Percentiles rank a stretch among this genome's conserved stretches.
These are phyloP conservation scores for Coemansia sp. DNA, from an alignment of 192 early-diverging fungal species.

Conservation along the genomic window DNA sequence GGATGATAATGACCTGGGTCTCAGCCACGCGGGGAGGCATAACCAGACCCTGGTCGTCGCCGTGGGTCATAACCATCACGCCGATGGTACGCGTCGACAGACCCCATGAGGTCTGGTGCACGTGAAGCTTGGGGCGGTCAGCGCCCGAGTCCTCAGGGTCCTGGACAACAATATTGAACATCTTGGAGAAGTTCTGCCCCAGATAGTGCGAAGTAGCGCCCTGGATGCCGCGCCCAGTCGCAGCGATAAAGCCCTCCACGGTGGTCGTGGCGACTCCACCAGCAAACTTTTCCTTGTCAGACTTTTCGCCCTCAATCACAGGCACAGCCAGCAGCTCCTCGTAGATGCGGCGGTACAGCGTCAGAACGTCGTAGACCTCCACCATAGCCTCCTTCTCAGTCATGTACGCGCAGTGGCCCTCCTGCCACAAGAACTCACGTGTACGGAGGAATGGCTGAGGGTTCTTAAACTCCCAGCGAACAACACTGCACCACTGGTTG, in stretches of 20 bases:
- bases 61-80: slow-evolving; percentile 99
- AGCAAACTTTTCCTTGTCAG: slow-evolving; percentile 99
- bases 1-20: slow-evolving; percentile 89
- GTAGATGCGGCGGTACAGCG: slow-evolving; percentile 95
- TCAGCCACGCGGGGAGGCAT: slow-evolving; percentile 90
- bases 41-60: slow-evolving; percentile 98
- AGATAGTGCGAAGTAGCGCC: slow-evolving; percentile 97
- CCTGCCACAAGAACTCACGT: slow-evolving; percentile 99
- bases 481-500: slow-evolving; percentile 99
- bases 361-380: slow-evolving; percentile 89
- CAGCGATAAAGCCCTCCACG: slow-evolving; percentile 94
- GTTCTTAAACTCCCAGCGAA: slow-evolving; percentile 99
- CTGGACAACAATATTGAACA: slow-evolving; percentile 95
- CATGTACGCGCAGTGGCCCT: slow-evolving; percentile 96
- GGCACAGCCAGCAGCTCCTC: slow-evolving; percentile 96
- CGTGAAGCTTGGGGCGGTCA: slow-evolving; percentile 68
- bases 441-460: slow-evolving; percentile 98
- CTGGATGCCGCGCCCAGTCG: slow-evolving; percentile 97
- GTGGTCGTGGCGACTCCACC: slow-evolving; percentile 97
- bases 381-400: slow-evolving; percentile 81
- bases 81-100: slow-evolving; percentile 96
- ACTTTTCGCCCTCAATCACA: slow-evolving; percentile 94
- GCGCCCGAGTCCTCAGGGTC: slow-evolving; percentile 65
- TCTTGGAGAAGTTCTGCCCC: slow-evolving; percentile 99
- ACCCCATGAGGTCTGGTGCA: slow-evolving; percentile 99